Percentiles rank a stretch among this genome's conserved stretches.
phyloP scores from a whole-genome alignment of 257 asterid genomes.

The Paulownia fortunei region DNA sequence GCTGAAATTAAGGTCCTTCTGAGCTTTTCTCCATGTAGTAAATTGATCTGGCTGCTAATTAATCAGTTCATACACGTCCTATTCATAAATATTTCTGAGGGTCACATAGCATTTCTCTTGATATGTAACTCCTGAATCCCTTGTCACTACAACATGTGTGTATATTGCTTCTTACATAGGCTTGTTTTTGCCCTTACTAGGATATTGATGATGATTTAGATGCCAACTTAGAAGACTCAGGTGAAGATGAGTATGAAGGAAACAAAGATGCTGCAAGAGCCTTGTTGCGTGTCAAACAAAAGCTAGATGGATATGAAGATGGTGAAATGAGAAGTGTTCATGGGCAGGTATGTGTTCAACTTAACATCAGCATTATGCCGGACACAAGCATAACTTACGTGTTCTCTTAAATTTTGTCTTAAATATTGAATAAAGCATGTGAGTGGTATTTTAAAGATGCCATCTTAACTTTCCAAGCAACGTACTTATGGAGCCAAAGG shows the following conservation, averaged over 20 bases:
- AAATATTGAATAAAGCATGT: conserved; percentile 17
- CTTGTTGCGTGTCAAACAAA: conserved; percentile 94
- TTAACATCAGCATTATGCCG: neutral
- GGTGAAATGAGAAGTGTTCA: conserved; percentile 95
- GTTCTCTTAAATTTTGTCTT: neutral
- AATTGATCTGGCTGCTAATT: neutral
- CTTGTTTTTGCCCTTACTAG: conserved; percentile 46
- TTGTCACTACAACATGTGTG: conserved; percentile 1
- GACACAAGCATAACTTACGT: neutral
- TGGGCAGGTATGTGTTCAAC: conserved; percentile 73
- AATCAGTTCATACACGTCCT: neutral
- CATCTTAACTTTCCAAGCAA: conserved; percentile 1
- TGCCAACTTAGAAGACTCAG: conserved; percentile 72
- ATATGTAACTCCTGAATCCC: neutral
- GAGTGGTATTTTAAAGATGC: neutral
- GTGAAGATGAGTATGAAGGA: conserved; percentile 81
- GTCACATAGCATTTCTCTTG: neutral
- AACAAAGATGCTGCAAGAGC: conserved; percentile 99
- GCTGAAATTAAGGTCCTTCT: neutral
- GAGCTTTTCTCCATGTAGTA: neutral
- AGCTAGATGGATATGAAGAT: conserved; percentile 98
- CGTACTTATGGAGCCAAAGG: neutral
- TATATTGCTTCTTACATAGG: conserved; percentile 28
- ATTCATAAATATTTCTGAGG: neutral
- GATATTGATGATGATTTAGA: conserved; percentile 81